Conservation (phyloP, 768 basidiomycete species). For the Strobilomyces echinocephalus region DNA sequence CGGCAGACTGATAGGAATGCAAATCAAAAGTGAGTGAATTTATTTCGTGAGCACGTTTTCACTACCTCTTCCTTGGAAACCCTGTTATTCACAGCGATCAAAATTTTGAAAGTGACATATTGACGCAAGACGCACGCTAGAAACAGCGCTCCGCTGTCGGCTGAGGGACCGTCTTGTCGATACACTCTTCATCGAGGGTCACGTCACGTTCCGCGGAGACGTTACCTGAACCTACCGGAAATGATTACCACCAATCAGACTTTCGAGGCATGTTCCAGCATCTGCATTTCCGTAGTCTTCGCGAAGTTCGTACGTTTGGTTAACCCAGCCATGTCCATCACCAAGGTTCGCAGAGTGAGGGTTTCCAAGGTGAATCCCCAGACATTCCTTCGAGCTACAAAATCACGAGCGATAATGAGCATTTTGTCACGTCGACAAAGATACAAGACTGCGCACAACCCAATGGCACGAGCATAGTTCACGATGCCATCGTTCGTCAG, state of each 20-base stretch:
- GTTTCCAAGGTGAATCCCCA: slow-evolving; percentile 32
- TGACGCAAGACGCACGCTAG: slow-evolving; percentile 33
- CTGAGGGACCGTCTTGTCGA: slow-evolving; percentile 52
- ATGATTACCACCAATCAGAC: slow-evolving; percentile 42
- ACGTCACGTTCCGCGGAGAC: background rate
- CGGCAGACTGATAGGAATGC: slow-evolving; percentile 20
- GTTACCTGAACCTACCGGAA: slow-evolving; percentile 32
- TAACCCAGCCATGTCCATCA: slow-evolving; percentile 42
- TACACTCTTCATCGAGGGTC: slow-evolving; percentile 33
- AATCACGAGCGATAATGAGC: slow-evolving; percentile 7
- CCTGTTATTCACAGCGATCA: slow-evolving; percentile 20
- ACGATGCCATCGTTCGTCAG: slow-evolving; percentile 52
- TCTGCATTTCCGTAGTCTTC: slow-evolving; percentile 34
- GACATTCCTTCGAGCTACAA: slow-evolving; percentile 37
- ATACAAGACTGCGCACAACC: slow-evolving; percentile 43
- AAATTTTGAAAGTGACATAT: background rate
- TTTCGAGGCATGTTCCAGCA: slow-evolving; percentile 42
- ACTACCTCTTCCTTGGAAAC: slow-evolving; percentile 43
- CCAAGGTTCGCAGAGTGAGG: slow-evolving; percentile 41
- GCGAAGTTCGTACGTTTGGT: slow-evolving; percentile 42
- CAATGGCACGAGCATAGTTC: slow-evolving; percentile 54
- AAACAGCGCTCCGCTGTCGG: slow-evolving; percentile 49
- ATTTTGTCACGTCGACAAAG: background rate
- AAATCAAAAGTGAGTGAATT: background rate
- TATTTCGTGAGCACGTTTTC: background rate